Base-by-base conservation (phyloP, 2,329 filamentous ascomycete species). In the Ascochyta clinopodiicola region DNA sequence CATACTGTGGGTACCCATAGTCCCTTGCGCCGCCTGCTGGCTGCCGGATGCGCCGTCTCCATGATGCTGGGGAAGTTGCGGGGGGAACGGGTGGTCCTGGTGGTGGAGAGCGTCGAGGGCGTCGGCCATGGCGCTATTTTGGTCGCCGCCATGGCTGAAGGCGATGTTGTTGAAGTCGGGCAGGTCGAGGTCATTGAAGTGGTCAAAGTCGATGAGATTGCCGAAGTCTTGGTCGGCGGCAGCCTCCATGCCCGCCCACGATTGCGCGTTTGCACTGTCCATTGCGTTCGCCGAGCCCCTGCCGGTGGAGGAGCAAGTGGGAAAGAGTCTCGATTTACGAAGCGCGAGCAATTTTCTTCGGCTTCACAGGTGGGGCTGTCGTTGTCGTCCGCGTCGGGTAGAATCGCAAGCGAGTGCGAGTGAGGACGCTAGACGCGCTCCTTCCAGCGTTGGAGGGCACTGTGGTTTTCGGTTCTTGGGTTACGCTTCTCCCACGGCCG, bases 171-270 rank as follows among this genome's bases (percentile, higher is more conserved):
- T 63, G 58, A 70, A 67, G 59, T 69, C 69, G 27, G 71, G 63
- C 53, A 71, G 60, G 34, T 59, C 56, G 53, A 66, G 53, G 52
- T 63, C 55, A 46, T 66, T 67, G 47, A 74, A 71, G 52, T 63
- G 56, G 56, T 66, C 68, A 36, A 74, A 71, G 65, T 80, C 76
- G 63, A 81, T 75, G 40, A 81, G 70, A 55, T 74, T 76, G 53
- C 69, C 72, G 49, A 80, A 76, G 57, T 80, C 76, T 34, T 69
- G 66, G 19, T 80, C 72, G 27, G 76, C 70, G 32, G 75, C 66
- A 34, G 72, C 64, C 56, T 74, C 74, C 77, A 80, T 77, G 56
- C 66, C 71, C 42, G 75, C 68, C 79, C 78, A 81, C 60, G 74
- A 57, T 58, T 71, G 64, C 29, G 63, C 56, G 43, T 60, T 63